phyloP scores from a whole-genome alignment of 805 yeast genomes.

The Saturnispora silvae region DNA sequence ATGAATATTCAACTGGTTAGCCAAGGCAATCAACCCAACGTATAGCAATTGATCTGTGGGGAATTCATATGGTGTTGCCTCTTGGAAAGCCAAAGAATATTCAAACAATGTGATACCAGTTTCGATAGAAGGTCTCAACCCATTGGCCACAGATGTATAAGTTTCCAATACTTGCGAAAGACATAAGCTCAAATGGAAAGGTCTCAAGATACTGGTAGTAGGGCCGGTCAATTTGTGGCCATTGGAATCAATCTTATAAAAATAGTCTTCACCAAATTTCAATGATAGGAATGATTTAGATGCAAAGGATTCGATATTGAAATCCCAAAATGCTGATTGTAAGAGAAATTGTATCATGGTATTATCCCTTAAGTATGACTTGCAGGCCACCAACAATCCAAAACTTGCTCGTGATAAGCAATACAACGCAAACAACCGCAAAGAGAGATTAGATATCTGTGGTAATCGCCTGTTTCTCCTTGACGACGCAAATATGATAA shows the following conservation, averaged over 20 bases:
- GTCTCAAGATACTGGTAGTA: conserved; percentile 44
- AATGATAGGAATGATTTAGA: conserved; percentile 20
- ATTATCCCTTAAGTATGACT: conserved; percentile 9
- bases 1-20: conserved; percentile 54
- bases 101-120: conserved; percentile 67
- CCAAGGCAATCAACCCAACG: conserved; percentile 44
- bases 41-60: conserved; percentile 45
- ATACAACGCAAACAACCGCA: conserved; percentile 31
- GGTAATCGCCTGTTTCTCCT: conserved; percentile 32
- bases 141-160: conserved; percentile 47
- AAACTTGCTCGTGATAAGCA: conserved; percentile 25
- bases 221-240: conserved; percentile 27
- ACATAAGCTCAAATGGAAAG: conserved; percentile 47
- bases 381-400: conserved; percentile 25
- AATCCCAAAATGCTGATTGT: conserved; percentile 16
- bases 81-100: conserved; percentile 67
- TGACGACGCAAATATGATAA: conserved; percentile 46
- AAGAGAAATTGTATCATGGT: conserved; percentile 6
- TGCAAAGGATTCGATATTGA: conserved; percentile 16
- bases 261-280: conserved; percentile 14
- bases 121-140: conserved; percentile 47
- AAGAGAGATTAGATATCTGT: conserved; percentile 19
- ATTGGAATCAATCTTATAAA: conserved; percentile 11
- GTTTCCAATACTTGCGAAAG: conserved; percentile 57
- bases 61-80: conserved; percentile 39